Evolutionary conservation across 768 basidiomycete genomes (phyloP).

Genomic region (Lentinula boryana): DNA sequence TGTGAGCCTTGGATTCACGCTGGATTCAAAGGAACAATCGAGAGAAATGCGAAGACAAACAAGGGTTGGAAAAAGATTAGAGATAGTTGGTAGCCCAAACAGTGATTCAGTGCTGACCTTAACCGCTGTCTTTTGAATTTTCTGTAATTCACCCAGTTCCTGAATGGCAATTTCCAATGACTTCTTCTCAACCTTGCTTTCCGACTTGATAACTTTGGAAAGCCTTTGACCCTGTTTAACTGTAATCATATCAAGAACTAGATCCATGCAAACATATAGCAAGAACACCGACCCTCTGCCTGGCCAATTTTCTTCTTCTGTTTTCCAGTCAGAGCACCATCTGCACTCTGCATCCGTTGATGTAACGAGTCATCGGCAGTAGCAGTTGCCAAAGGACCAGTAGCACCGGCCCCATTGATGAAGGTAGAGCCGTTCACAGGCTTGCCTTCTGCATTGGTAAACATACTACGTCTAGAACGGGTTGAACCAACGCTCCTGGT

Average conservation of each 20-base stretch:
- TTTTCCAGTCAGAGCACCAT: constrained; percentile 39
- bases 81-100: too few relatives aligned
- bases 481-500: constrained; percentile 12
- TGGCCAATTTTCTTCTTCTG: constrained; percentile 48
- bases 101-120: constrained; percentile 30
- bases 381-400: constrained; percentile 39
- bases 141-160: constrained; percentile 63
- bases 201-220: constrained; percentile 64
- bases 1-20: constrained; percentile 57
- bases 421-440: constrained; percentile 35
- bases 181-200: constrained; percentile 62
- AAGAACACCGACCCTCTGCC: constrained; percentile 38
- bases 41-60: not conserved
- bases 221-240: constrained; percentile 55
- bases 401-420: constrained; percentile 48
- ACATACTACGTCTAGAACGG: constrained; percentile 24
- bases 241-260: constrained; percentile 18
- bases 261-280: not conserved
- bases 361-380: constrained; percentile 31
- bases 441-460: constrained; percentile 27
- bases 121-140: constrained; percentile 60
- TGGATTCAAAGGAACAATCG: constrained; percentile 8
- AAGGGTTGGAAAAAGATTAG: too few relatives aligned
- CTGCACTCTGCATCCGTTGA: constrained; percentile 39
- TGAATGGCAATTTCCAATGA: constrained; percentile 54